These are phyloP conservation scores for Pichia sp. DNA, from an alignment of 1,139 yeast genomes.

Conservation along the genomic window DNA sequence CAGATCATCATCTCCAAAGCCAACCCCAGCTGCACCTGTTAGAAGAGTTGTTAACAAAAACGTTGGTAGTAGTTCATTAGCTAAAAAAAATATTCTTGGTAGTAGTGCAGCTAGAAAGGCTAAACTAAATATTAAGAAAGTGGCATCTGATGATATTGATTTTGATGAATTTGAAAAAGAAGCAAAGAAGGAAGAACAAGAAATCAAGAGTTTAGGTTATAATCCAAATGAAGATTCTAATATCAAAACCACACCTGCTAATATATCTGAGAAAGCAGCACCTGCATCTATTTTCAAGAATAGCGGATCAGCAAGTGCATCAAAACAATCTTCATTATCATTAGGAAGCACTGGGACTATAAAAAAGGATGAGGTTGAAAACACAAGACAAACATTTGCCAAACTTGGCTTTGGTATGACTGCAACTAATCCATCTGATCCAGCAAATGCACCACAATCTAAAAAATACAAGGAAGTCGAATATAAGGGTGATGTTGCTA, in stretches of 20 bases:
- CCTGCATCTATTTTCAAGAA: conserved; percentile 18
- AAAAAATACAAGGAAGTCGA: conserved; percentile 38
- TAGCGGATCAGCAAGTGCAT: not conserved
- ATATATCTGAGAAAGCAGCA: conserved; percentile 1
- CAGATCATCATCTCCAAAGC: conserved; percentile 21
- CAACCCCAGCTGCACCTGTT: conserved; percentile 16
- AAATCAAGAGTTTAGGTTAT: conserved; percentile 65
- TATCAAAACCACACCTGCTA: conserved; percentile 4
- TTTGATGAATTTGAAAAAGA: conserved; percentile 87
- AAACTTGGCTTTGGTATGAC: conserved; percentile 83
- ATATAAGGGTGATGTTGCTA: conserved; percentile 65
- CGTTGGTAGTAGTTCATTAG: conserved; percentile 9
- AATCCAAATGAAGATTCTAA: conserved; percentile 42
- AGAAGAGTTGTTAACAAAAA: conserved; percentile 24
- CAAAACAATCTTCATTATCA: conserved; percentile 8
- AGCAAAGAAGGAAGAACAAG: conserved; percentile 78
- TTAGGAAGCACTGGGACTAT: conserved; percentile 12
- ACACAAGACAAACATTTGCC: conserved; percentile 66
- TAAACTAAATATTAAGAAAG: conserved; percentile 51
- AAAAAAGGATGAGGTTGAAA: conserved; percentile 35
- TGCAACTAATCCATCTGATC: conserved; percentile 29
- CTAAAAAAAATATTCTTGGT: conserved; percentile 28
- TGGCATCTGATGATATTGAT: conserved; percentile 61
- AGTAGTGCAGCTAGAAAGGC: conserved; percentile 38
- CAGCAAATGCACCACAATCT: conserved; percentile 22